Evolutionary conservation across 2,329 filamentous ascomycete genomes (phyloP).

Genomic region (Chrysosporium keratinophilum): DNA sequence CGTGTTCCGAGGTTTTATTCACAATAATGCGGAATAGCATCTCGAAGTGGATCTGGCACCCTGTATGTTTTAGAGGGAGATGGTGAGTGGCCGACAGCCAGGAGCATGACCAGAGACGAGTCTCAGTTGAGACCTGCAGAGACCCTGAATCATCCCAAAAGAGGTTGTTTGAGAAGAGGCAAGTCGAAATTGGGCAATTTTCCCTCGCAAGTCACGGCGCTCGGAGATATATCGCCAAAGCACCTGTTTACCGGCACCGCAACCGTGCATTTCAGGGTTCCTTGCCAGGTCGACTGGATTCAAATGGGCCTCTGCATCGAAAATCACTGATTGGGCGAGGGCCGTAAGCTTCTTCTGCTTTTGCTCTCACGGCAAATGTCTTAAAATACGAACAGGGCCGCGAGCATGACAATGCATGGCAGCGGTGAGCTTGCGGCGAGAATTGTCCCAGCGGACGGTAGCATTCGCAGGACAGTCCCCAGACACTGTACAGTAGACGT

Average conservation of each 20-base stretch:
- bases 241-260: background rate
- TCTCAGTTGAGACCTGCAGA: background rate
- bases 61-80: background rate
- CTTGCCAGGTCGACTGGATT: background rate
- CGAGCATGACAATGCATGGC: background rate
- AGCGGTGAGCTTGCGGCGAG: background rate
- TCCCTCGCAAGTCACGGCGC: background rate
- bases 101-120: background rate
- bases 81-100: background rate
- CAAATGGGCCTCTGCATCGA: background rate
- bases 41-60: background rate
- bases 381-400: conserved; percentile 10
- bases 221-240: conserved; percentile 2
- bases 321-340: background rate
- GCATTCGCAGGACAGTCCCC: background rate
- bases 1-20: background rate
- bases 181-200: background rate
- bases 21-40: background rate
- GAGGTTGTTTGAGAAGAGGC: background rate
- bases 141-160: background rate
- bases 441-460: background rate
- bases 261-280: background rate
- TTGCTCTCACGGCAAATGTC: background rate
- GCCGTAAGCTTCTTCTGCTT: background rate
- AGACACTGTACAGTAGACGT: no score